Base-by-base conservation (phyloP, 306 rosid species). In the Lathyrus sativus region DNA sequence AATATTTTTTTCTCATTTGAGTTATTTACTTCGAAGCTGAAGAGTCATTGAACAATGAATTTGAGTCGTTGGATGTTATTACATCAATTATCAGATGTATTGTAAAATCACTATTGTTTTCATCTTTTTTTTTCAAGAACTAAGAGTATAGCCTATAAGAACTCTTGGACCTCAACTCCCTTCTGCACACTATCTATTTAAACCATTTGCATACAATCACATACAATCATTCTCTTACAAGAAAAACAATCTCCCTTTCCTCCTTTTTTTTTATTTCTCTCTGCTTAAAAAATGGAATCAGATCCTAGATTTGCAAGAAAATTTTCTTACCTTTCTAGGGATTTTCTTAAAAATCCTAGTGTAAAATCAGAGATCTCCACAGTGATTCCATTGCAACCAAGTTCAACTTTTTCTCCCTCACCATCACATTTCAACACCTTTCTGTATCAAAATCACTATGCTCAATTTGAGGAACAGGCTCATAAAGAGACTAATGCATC, bases 41-140 rank as follows among this genome's bases (percentile, higher is more conserved):
- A 86, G 24, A 79, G 90, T 72, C 95, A 79, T 65, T 62, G 3
- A 65, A 55, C 49, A 70, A 37, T 43, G 11, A 85, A 75, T 19
- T 9, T 57, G 10, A 60, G 18, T 83, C 91, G 35, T 88, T 56
- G 39, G 95, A 85, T 88, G 11, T 1, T 50, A 35, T 14, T 6
- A 2, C 19, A 38, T 6, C 75, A 39, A 28, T 4, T 62, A 74
- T 74, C 68, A 35, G 8, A 35, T 35, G 8, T 1, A 26, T 14
- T 10, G 5, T 44, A 50, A 78, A 67, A 28, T 74, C 72, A n/a
- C 68, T 42, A 11, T 5, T 17, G 4, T 3, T 0, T 15, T 28
- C 49, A 13, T 19, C 1, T 19, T 19, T 19, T 19, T 19, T 19
- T 64, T 64, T 74, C 31, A 67, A 18, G 15, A 26, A 55, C 11